Conservation (phyloP, 331 rosid species). For the Rosa hybrid region DNA sequence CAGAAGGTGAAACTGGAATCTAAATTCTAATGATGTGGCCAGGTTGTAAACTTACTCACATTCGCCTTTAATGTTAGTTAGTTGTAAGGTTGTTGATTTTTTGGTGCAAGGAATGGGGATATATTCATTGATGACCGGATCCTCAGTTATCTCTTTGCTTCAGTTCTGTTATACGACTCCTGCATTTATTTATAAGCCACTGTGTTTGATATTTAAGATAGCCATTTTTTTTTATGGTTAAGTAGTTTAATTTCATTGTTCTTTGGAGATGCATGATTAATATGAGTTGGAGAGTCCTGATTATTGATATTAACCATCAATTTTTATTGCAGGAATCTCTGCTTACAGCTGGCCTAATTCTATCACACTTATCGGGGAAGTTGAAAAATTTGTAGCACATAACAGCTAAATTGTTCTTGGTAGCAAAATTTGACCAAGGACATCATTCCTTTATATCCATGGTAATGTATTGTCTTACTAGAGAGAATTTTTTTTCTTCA, state of each 20-base stretch:
- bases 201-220: background rate
- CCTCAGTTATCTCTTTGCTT: background rate
- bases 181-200: background rate
- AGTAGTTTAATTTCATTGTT: background rate
- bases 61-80: background rate
- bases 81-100: background rate
- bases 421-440: conserved; percentile 28
- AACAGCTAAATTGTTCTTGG: conserved; percentile 26
- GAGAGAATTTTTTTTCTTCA: background rate
- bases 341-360: conserved; percentile 24
- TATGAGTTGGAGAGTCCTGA: background rate
- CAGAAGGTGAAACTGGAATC: background rate
- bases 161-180: background rate
- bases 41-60: background rate
- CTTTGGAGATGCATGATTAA: background rate
- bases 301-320: conserved; percentile 8
- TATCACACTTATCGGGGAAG: conserved; percentile 25
- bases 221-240: background rate
- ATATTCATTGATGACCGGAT: background rate
- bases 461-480: conserved; percentile 45
- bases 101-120: background rate
- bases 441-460: conserved; percentile 31
- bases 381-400: conserved; percentile 29
- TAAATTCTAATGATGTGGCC: background rate
- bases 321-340: conserved; percentile 34